Base-by-base conservation (phyloP, 169 alveolate genomes). In the Plasmodium yoelii region DNA sequence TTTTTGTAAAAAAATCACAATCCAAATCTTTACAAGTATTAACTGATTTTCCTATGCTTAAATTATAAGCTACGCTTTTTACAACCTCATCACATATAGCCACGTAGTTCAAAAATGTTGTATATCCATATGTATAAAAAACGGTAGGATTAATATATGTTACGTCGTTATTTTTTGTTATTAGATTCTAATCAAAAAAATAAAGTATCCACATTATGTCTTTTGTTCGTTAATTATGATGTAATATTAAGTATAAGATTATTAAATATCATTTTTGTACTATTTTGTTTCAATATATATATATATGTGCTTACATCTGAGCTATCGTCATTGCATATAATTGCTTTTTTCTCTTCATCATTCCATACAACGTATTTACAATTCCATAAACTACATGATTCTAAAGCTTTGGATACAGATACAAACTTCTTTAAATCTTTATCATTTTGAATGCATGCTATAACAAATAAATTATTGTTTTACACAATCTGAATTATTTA, bases 21-120 rank as follows among this genome's bases (percentile, higher is more conserved):
- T 82, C 90, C 15, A 82, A 44, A 26, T 82, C 73, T 44, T 82
- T 42, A 47, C 90, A 82, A 19, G 57, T 73, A 26, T 68, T 84
- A 57, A 67, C 80, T 19, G 90, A 82, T 49, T 82, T 82, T 5
- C 57, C 15, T 13, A 71, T 82, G 34, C 90, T 82, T 34, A 82
- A 24, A 44, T 82, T 82, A 34, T 82, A 44, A 3, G 84, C 86
- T 19, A 55, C 74, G 12, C 65, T 19, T 44, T 87, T 87, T 59
- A 74, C 39, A 73, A 70, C 67, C n/a, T 71, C 26, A 51, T 87
- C 88, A 64, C 92, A 87, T 49, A 87, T 60, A 34, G 92, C 63
- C 92, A 87, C 67, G n/a, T 87, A 87, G 65, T 87, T 87, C 64
- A 87, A 56, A 51, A 87, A 87, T 5, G 82, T 68, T 15, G 87